A percentile compares a stretch with the other conserved stretches of the same genome.
Evolutionary conservation across 2,329 filamentous ascomycete species (phyloP).

Genomic region (Penicillium sp.): DNA sequence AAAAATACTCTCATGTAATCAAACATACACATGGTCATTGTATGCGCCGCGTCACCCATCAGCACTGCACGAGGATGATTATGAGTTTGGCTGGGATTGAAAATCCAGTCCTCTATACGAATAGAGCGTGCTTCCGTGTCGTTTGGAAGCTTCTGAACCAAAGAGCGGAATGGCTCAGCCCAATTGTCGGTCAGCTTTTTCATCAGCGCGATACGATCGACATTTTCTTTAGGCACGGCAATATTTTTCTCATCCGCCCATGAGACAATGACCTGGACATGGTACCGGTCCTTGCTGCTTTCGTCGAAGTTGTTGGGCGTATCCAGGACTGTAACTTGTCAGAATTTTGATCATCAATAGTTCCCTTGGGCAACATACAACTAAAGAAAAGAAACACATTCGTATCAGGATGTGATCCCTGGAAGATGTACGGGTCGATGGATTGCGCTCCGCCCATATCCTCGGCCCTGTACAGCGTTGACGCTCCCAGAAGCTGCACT

Average conservation of each 20-base stretch:
- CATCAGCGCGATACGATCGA: slow-evolving; percentile 47
- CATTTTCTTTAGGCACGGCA: slow-evolving; percentile 44
- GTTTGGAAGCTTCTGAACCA: slow-evolving; percentile 45
- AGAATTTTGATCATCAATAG: not conserved
- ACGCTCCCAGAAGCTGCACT: slow-evolving; percentile 53
- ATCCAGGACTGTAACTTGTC: slow-evolving; percentile 47
- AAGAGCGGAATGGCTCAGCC: slow-evolving; percentile 52
- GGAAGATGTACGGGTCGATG: slow-evolving; percentile 58
- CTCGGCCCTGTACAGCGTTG: slow-evolving; percentile 43
- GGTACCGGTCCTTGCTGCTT: slow-evolving; percentile 41
- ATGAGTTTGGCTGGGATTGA: slow-evolving; percentile 36
- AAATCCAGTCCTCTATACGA: slow-evolving; percentile 52
- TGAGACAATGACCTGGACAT: slow-evolving; percentile 54
- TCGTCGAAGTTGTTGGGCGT: slow-evolving; percentile 47
- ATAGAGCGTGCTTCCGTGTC: slow-evolving; percentile 50
- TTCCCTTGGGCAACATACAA: slow-evolving; percentile 34
- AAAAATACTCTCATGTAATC: not conserved
- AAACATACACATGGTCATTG: slow-evolving; percentile 62
- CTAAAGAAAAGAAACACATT: slow-evolving; percentile 58
- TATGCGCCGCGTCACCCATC: slow-evolving; percentile 59
- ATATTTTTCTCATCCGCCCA: slow-evolving; percentile 48
- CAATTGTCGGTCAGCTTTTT: slow-evolving; percentile 49
- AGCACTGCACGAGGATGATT: slow-evolving; percentile 47
- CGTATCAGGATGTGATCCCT: slow-evolving; percentile 55
- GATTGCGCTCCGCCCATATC: slow-evolving; percentile 47